Base-by-base conservation (phyloP, 108 stramenopile genomes). In the Stephanodiscus triporus region DNA sequence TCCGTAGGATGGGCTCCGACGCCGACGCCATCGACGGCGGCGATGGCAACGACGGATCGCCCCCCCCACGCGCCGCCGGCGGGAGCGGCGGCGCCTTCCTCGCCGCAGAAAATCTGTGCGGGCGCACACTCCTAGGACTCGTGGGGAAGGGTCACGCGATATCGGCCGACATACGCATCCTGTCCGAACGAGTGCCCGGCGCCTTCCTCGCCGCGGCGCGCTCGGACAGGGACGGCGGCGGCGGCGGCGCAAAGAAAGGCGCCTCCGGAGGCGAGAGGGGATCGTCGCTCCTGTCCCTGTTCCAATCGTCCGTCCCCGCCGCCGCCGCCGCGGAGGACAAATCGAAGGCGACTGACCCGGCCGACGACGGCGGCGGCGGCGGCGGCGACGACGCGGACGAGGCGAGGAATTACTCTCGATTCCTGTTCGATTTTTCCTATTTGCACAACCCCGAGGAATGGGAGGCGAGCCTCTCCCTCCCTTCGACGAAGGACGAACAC, bases 381-480 rank as follows among this genome's bases (percentile, higher is more conserved):
- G 49, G 53, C 4, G 43, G 63, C 0, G 61, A 54, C 10, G 81
- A 72, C 26, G 56, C 53, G 24, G 81, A 73, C 62, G 84, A 77
- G 57, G 71, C 63, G 24, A 75, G 67, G 24, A 82, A 73, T 43
- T 82, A 75, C 54, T 60, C 40, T 14, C 74, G 59, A 22, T 77
- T 91, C 24, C 27, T 89, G 26, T 91, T 91, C 54, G 86, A 88
- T 38, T 85, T 86, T 47, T 42, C 56, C 19, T 91, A 91, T 51
- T 70, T 88, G 11, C 78, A 77, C 19, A 70, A 81, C 27, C 84
- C 86, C 2, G 86, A 89, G n/a, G 80, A 82, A 36, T 84, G 40
- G 58, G 88, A 91, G 63, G 77, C 71, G 24, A 60, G 54, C 14
- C 62, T 85, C 34, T 38, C n/a, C n/a, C n/a, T n/a, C n/a, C n/a